A percentile compares a stretch with the other conserved stretches of the same genome.
These are phyloP conservation scores for Primulina eburnea DNA, from an alignment of 257 asterid species.

Conservation along the genomic window DNA sequence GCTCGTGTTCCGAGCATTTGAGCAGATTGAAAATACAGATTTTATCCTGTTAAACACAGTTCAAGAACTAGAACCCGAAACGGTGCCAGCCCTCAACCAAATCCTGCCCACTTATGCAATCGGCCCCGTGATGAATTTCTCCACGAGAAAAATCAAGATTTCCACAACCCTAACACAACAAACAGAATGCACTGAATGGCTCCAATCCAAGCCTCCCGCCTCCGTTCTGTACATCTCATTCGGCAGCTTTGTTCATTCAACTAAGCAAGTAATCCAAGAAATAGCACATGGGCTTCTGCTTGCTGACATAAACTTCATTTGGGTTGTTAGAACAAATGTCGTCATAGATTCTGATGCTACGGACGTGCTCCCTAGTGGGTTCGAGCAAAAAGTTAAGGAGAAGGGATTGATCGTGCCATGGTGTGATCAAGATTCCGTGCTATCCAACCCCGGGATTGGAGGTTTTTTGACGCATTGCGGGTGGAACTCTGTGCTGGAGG, in stretches of 20 bases:
- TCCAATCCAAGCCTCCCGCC: constrained; percentile 28
- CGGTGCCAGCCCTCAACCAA: constrained; percentile 27
- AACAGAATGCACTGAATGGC: constrained; percentile 34
- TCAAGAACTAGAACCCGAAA: constrained; percentile 34
- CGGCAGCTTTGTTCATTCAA: constrained; percentile 32
- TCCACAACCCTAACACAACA: constrained; percentile 30
- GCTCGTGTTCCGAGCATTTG: constrained; percentile 38
- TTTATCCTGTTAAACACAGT: constrained; percentile 44
- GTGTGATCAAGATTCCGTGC: constrained; percentile 24
- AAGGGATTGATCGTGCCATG: constrained; percentile 38
- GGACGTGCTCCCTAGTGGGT: constrained; percentile 30
- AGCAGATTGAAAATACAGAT: constrained; percentile 38
- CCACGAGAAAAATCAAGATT: background rate
- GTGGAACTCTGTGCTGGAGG: constrained; percentile 48
- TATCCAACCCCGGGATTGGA: constrained; percentile 19
- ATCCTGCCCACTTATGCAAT: constrained; percentile 24
- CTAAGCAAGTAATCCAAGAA: constrained; percentile 24
- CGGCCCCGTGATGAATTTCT: constrained; percentile 21
- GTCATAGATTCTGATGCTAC: constrained; percentile 28
- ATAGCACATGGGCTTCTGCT: constrained; percentile 39
- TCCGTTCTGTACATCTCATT: constrained; percentile 43
- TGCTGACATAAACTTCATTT: constrained; percentile 38
- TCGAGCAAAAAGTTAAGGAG: constrained; percentile 19
- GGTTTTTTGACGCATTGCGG: constrained; percentile 37
- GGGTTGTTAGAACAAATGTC: constrained; percentile 44